Base-by-base conservation (phyloP, 495 filamentous ascomycete genomes). In the Xylaria bambusicola region DNA sequence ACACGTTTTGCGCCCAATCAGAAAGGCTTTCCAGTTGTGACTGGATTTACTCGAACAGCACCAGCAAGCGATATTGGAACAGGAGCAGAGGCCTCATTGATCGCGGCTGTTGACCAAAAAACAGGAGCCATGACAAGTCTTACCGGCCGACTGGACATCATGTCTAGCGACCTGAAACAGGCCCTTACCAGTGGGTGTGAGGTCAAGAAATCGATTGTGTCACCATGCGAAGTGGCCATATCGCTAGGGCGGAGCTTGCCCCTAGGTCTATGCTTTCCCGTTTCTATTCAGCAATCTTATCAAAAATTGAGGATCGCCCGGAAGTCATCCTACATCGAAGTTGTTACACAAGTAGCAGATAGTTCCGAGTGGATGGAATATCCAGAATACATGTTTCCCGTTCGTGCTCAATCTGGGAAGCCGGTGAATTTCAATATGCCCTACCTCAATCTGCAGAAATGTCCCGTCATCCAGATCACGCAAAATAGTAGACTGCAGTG, bases 1-100 rank as follows among this genome's bases (percentile, higher is more conserved):
- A 71, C 74, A 5, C 70, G 70, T 44, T 57, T 60, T 18, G 21
- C 52, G 4, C 71, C 71, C 0, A 53, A 61, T 10, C 66, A 69
- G 17, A 44, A 7, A 15, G 17, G 29, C 3, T 60, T 45, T 29
- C 38, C 56, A 13, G 24, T 45, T 21, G 18, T 21, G 13, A 21
- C 33, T 20, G 46, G 47, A 5, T 35, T 46, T 52, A 9, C 46
- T 15, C 26, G 6, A 18, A 12, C 15, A 6, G n/a, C 5, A 27
- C 18, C 38, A 8, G 20, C 5, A 18, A 44, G 23, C n/a, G 1
- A 8, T 18, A 44, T 15, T 24, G 23, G 3, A 13, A 20, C 29
- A 12, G 31, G 52, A 33, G 52, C 52, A 6, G 17, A 33, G 4
- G 12, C 15, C 23, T 31, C 52, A 18, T 31, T 54, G 38, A 31